These are phyloP conservation scores for Sporobolus alterniflorus DNA, from an alignment of 202 grass and related monocot genomes.

Conservation along the genomic window DNA sequence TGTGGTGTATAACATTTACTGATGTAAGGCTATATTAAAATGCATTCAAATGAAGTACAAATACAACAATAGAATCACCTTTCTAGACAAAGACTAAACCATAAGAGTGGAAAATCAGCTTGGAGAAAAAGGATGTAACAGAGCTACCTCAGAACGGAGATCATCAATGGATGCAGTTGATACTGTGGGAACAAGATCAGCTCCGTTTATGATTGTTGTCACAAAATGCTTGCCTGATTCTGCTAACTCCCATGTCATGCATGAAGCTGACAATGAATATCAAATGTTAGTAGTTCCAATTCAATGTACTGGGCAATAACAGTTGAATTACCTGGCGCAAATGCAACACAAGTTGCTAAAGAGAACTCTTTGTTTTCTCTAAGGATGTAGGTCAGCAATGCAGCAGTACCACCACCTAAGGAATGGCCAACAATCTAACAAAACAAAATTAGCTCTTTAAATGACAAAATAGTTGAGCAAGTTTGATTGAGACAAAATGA, in stretches of 20 bases:
- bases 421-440: constrained; percentile 97
- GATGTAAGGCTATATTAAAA: not conserved
- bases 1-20: constrained; percentile 9
- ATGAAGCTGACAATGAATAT: constrained; percentile 71
- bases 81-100: not conserved
- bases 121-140: constrained; percentile 16
- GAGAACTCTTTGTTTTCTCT: constrained; percentile 83
- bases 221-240: constrained; percentile 98
- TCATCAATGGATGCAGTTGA: constrained; percentile 96
- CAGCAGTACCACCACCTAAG: constrained; percentile 96
- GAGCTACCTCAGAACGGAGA: constrained; percentile 88
- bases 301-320: constrained; percentile 12
- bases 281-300: constrained; percentile 34
- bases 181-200: constrained; percentile 95
- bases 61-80: not conserved
- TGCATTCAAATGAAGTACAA: constrained; percentile 15
- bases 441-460: constrained; percentile 19
- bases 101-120: constrained; percentile 13
- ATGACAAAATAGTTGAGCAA: constrained; percentile 19
- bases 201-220: constrained; percentile 81
- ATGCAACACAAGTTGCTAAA: constrained; percentile 87
- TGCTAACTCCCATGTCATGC: constrained; percentile 98
- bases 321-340: constrained; percentile 75
- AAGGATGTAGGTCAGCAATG: constrained; percentile 96
- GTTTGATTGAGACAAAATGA: constrained; percentile 15